A percentile compares a stretch with the other conserved stretches of the same genome.
These are phyloP conservation scores for Aspergillus sp. DNA, from an alignment of 2,329 filamentous ascomycete genomes.

Conservation along the genomic window DNA sequence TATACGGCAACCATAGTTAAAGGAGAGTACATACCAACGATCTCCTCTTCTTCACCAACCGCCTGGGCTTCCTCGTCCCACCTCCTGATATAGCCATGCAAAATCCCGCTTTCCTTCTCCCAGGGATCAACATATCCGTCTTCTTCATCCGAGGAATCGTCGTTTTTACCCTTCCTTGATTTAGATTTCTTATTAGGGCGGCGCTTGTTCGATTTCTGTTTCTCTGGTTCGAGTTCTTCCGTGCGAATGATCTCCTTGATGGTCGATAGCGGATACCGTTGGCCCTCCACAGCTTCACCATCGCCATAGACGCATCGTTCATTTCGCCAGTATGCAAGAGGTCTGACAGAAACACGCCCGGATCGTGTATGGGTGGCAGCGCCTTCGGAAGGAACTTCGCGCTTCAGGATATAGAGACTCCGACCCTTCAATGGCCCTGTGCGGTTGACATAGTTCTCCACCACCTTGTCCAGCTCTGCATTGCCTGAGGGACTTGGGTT, in stretches of 20 bases:
- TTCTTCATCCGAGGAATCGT: slow-evolving; percentile 41
- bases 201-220: slow-evolving; percentile 39
- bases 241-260: slow-evolving; percentile 78
- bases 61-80: slow-evolving; percentile 46
- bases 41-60: slow-evolving; percentile 42
- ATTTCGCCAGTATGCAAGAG: slow-evolving; percentile 82
- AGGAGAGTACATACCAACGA: slow-evolving; percentile 35
- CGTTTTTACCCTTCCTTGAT: slow-evolving; percentile 37
- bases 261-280: slow-evolving; percentile 63
- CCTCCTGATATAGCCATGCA: slow-evolving; percentile 47
- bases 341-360: slow-evolving; percentile 74
- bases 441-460: slow-evolving; percentile 47
- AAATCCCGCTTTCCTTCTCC: slow-evolving; percentile 47
- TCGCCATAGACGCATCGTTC: slow-evolving; percentile 73
- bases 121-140: slow-evolving; percentile 44
- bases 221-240: slow-evolving; percentile 59
- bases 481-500: slow-evolving; percentile 29
- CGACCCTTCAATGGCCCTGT: slow-evolving; percentile 50
- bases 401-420: slow-evolving; percentile 53
- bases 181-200: slow-evolving; percentile 37
- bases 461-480: slow-evolving; percentile 44
- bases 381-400: slow-evolving; percentile 54
- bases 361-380: slow-evolving; percentile 69
- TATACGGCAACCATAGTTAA: neutral
- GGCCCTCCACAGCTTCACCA: slow-evolving; percentile 58